A percentile compares a stretch with the other conserved stretches of the same genome.
phyloP scores from a whole-genome alignment of 305 asterid species.

The Rubia peregrina region DNA sequence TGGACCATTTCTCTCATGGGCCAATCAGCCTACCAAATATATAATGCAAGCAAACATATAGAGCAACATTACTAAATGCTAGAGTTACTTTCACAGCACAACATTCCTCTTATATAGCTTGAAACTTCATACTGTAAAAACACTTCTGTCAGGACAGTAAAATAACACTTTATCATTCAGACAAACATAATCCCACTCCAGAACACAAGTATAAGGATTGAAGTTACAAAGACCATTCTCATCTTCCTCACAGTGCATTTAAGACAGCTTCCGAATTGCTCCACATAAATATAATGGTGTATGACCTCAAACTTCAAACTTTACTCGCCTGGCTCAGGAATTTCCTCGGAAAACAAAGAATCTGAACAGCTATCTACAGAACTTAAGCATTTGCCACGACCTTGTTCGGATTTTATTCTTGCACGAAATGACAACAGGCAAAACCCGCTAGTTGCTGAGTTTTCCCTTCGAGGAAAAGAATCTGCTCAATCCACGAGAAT shows the following conservation, averaged over 20 bases:
- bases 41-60: not conserved
- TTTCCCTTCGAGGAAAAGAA: slow-evolving; percentile 79
- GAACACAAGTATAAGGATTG: slow-evolving; percentile 2
- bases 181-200: slow-evolving; percentile 2
- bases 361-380: slow-evolving; percentile 38
- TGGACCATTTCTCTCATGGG: too few species aligned
- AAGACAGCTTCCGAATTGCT: not conserved
- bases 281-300: not conserved
- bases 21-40: too few species aligned
- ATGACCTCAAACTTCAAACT: slow-evolving; percentile 15
- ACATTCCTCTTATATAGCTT: not conserved
- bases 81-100: not conserved
- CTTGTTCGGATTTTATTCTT: slow-evolving; percentile 19
- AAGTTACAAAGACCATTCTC: slow-evolving; percentile 15
- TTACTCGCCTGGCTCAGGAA: slow-evolving; percentile 1
- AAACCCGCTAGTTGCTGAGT: slow-evolving; percentile 30
- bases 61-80: not conserved
- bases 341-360: slow-evolving; percentile 8
- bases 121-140: not conserved
- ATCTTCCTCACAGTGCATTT: not conserved
- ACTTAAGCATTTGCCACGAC: slow-evolving; percentile 12
- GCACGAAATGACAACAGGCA: slow-evolving; percentile 1
- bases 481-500: slow-evolving; percentile 73
- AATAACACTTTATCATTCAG: slow-evolving; percentile 1
- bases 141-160: not conserved